These are phyloP conservation scores for Bruguiera sexangula DNA, from an alignment of 345 rosid species.

Conservation along the genomic window DNA sequence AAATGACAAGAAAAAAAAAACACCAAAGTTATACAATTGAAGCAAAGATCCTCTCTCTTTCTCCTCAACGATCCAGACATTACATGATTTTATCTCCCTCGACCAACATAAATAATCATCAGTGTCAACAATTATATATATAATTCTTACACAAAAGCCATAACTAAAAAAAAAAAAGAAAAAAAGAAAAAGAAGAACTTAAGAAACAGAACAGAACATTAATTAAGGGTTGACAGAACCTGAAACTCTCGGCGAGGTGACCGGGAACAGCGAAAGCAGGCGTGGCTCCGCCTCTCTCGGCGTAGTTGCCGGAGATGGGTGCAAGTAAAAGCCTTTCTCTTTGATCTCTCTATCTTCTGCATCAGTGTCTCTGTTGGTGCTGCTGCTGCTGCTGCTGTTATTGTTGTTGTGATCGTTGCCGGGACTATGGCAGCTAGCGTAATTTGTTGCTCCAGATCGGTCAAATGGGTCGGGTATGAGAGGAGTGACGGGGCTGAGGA, in stretches of 20 bases:
- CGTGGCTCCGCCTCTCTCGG: conserved; percentile 79
- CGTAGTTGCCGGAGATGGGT: conserved; percentile 83
- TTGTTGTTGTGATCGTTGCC: conserved; percentile 1
- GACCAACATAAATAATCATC: conserved; percentile 19
- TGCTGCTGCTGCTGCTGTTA: not conserved
- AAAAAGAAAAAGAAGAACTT: not conserved
- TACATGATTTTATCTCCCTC: conserved; percentile 25
- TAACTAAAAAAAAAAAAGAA: not conserved
- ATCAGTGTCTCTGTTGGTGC: conserved; percentile 20
- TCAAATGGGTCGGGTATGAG: conserved; percentile 83
- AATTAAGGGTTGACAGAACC: conserved; percentile 52
- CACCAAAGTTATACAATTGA: conserved; percentile 30
- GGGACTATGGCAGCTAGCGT: conserved; percentile 16
- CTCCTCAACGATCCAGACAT: conserved; percentile 30
- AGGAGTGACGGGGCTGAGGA: conserved; percentile 90
- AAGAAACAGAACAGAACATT: not conserved
- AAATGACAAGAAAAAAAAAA: not conserved
- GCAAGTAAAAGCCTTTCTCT: conserved; percentile 85
- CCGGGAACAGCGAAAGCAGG: conserved; percentile 82
- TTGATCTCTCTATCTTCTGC: conserved; percentile 80
- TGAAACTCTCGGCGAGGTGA: conserved; percentile 76
- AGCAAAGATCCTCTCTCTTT: conserved; percentile 33
- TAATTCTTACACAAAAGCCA: conserved; percentile 36
- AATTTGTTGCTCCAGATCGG: conserved; percentile 52
- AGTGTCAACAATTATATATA: conserved; percentile 26